Evolutionary conservation across 106 monocot species (phyloP), one percentile per base, ranked within the genome.

Genomic region (Dactylorhiza incarnata): DNA sequence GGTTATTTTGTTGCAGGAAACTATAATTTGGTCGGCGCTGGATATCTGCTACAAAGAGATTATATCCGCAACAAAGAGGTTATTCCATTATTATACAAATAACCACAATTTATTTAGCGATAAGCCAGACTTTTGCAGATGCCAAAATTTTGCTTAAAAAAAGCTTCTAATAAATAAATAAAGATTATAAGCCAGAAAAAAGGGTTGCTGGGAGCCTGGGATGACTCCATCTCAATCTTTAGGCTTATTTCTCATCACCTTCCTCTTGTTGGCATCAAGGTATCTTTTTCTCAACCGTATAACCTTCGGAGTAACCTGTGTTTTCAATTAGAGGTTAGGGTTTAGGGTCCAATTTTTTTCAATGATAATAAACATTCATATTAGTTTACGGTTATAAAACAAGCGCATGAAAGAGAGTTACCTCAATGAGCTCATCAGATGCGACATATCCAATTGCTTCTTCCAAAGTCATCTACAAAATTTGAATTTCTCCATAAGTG

Each of bases 361-460:
- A 71, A 49, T 15, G 20, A 51, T 44, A 48, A 9, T 37, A 62
- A 72, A 73, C 3, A 62, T 47, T 72, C 16, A 43, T 72, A 73
- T 50, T 45, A 17, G 13, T 37, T 65, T 12, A 48, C 20, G 0
- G 49, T 49, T 1, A 49, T 22, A 48, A 2, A 72, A 48, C 11
- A 54, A n/a, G 47, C 22, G 49, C 9, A 49, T 45, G 8, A 69
- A 69, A 19, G 53, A 74, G 22, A 84, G 84, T 86, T 77, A 72
- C 96, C 89, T 97, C 96, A 69, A 93, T 96, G 44, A 93, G 91
- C 71, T 96, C 96, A 80, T 96, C 93, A 14, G 93, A 74, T 62
- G 96, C 93, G 49, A 96, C 96, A 86, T 96, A 96, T 20, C 96
- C 96, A 76, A 96, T 96, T 25, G 96, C 93, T 74, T 93, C 93